These are phyloP conservation scores for Aspergillus pseudoglaucus DNA, from an alignment of 2,329 filamentous ascomycete species.

Conservation along the genomic window DNA sequence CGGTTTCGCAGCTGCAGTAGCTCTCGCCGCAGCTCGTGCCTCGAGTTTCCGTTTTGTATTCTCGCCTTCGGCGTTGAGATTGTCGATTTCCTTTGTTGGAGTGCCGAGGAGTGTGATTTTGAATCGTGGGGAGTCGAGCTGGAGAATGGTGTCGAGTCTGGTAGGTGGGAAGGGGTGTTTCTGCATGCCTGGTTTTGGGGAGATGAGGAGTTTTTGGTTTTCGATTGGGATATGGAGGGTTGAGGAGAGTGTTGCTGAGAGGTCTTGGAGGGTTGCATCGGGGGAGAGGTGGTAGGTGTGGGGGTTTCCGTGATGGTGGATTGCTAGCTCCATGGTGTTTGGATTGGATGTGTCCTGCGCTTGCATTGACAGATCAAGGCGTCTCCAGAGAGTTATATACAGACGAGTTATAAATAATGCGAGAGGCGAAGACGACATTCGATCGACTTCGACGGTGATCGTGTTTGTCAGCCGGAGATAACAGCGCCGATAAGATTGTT, in stretches of 20 bases:
- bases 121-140: constrained; percentile 30
- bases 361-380: too few species aligned
- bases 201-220: constrained; percentile 42
- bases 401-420: neutral
- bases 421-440: constrained; percentile 14
- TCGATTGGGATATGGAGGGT: constrained; percentile 32
- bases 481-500: constrained; percentile 4
- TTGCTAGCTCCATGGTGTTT: constrained; percentile 36
- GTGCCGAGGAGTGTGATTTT: constrained; percentile 44
- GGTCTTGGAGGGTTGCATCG: constrained; percentile 46
- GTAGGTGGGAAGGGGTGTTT: constrained; percentile 39
- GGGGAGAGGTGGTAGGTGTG: constrained; percentile 43
- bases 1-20: constrained; percentile 5
- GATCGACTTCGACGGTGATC: constrained; percentile 24
- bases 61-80: constrained; percentile 33
- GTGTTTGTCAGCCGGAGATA: constrained; percentile 30
- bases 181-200: constrained; percentile 42
- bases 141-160: constrained; percentile 26
- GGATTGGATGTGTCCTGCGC: constrained; percentile 2
- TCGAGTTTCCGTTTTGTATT: constrained; percentile 21
- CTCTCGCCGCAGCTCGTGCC: constrained; percentile 22
- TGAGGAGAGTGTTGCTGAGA: constrained; percentile 28
- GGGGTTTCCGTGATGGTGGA: constrained; percentile 51
- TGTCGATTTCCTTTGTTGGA: constrained; percentile 35
- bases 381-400: neutral